A percentile compares a stretch with the other conserved stretches of the same genome.
Conservation (phyloP, 1,284 basidiomycete species). For the Leccinum angustisporum region DNA sequence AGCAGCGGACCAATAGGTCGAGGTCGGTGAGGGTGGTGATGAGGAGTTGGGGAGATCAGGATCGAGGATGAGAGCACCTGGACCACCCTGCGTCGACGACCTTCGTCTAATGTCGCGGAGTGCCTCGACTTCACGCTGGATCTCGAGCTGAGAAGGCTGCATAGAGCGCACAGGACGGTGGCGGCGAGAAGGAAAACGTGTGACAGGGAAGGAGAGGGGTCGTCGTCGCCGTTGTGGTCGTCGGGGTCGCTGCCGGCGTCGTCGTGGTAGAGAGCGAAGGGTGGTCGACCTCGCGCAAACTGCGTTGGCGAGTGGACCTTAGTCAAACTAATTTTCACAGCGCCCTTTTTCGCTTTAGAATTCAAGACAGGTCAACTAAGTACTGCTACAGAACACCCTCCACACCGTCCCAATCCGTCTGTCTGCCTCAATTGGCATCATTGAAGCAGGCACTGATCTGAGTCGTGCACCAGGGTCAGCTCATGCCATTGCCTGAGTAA, state of each 20-base stretch:
- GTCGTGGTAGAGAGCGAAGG: background rate
- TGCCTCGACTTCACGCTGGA: slow-evolving; percentile 84
- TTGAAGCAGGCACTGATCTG: slow-evolving; percentile 13
- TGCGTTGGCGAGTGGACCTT: slow-evolving; percentile 7
- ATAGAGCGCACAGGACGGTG: slow-evolving; percentile 33
- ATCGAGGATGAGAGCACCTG: slow-evolving; percentile 79
- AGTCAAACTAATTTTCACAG: slow-evolving; percentile 17
- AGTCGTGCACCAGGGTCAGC: background rate
- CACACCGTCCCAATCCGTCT: slow-evolving; percentile 24
- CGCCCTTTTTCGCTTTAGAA: slow-evolving; percentile 1
- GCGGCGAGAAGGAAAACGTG: slow-evolving; percentile 11
- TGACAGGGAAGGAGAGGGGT: slow-evolving; percentile 7
- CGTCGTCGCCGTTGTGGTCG: slow-evolving; percentile 11
- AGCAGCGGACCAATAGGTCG: slow-evolving; percentile 49
- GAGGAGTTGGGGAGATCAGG: slow-evolving; percentile 79
- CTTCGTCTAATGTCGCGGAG: slow-evolving; percentile 80
- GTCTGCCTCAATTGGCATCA: slow-evolving; percentile 11
- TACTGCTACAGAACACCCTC: slow-evolving; percentile 20
- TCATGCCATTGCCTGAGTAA: slow-evolving; percentile 6
- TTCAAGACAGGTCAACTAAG: slow-evolving; percentile 4
- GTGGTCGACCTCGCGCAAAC: background rate
- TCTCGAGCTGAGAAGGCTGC: slow-evolving; percentile 81
- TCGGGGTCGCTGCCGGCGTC: slow-evolving; percentile 1
- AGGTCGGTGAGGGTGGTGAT: slow-evolving; percentile 52
- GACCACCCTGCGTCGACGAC: slow-evolving; percentile 69